A percentile compares a stretch with the other conserved stretches of the same genome.
These are phyloP conservation scores for Tetragonia tetragonoides DNA, from an alignment of 148 eudicot genomes.

Conservation along the genomic window DNA sequence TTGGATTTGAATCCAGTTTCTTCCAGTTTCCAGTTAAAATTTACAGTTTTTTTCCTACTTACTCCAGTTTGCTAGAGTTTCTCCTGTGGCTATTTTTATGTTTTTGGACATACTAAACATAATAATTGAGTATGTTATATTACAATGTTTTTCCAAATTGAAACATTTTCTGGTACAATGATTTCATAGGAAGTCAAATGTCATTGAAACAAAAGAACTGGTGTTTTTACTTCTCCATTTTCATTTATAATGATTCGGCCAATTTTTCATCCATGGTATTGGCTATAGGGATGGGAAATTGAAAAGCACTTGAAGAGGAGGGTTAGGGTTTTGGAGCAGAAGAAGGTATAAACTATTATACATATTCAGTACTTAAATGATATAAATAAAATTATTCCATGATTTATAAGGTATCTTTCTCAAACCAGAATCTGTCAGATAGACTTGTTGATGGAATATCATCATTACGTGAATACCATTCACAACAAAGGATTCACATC, in stretches of 20 bases:
- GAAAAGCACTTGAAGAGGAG: conserved; percentile 76
- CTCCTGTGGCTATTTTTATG: no score
- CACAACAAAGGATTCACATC: conserved; percentile 47
- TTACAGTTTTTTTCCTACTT: no score
- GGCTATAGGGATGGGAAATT: conserved; percentile 72
- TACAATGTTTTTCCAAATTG: no score
- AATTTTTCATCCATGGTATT: conserved; percentile 7
- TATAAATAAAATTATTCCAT: not conserved
- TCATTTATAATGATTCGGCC: not conserved
- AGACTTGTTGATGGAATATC: conserved; percentile 49
- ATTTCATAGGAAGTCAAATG: conserved; percentile 9
- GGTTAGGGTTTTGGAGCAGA: conserved; percentile 53
- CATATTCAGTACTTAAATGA: conserved; percentile 3
- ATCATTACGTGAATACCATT: conserved; percentile 55
- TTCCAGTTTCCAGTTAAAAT: no score
- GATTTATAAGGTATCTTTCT: conserved; percentile 26
- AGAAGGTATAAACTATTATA: conserved; percentile 47
- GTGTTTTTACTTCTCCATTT: conserved; percentile 16
- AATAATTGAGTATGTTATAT: no score
- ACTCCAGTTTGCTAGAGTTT: no score
- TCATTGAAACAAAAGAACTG: not conserved
- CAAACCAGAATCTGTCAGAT: conserved; percentile 50
- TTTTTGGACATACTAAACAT: no score
- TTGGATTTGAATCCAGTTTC: no score
- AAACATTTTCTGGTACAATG: not conserved